Percentiles rank a stretch among this genome's conserved stretches.
Evolutionary conservation across 768 basidiomycete species (phyloP).

Genomic region (Coprinellus micaceus): DNA sequence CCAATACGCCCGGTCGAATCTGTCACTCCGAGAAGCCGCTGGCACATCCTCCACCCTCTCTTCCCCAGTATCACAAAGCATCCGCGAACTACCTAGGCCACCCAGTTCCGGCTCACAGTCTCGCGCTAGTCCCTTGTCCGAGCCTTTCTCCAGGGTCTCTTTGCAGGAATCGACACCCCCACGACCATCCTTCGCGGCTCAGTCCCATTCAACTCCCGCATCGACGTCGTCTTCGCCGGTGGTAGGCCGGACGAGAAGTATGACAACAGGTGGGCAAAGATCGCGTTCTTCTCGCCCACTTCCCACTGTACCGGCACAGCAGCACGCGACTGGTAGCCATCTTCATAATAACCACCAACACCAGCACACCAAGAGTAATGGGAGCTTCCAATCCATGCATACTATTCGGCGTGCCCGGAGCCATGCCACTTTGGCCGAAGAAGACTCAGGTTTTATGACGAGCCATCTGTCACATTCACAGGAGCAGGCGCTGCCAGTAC

Average conservation of each 20-base stretch:
- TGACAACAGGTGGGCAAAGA: slow-evolving; percentile 4
- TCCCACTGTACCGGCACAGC: neutral
- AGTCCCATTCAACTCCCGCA: neutral
- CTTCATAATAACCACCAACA: neutral
- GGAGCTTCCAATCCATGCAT: too few species aligned
- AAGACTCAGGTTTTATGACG: too few species aligned
- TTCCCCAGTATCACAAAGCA: neutral
- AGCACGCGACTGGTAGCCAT: neutral
- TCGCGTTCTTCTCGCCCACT: slow-evolving; percentile 6
- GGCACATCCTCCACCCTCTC: slow-evolving; percentile 9
- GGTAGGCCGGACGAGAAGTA: slow-evolving; percentile 2
- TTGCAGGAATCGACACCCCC: neutral
- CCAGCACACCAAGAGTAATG: too few species aligned
- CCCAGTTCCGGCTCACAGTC: neutral
- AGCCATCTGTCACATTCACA: neutral
- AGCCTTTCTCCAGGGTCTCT: neutral
- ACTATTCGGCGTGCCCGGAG: slow-evolving; percentile 5
- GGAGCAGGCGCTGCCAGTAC: neutral
- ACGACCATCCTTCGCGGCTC: too few species aligned
- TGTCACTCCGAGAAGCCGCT: slow-evolving; percentile 10
- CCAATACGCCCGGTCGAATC: slow-evolving; percentile 18
- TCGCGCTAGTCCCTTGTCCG: neutral
- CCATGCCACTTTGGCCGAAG: slow-evolving; percentile 8
- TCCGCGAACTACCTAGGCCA: neutral
- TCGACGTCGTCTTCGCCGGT: neutral